Evolutionary conservation across 2,329 filamentous ascomycete species (phyloP).

Genomic region (Alternaria ethzedia): DNA sequence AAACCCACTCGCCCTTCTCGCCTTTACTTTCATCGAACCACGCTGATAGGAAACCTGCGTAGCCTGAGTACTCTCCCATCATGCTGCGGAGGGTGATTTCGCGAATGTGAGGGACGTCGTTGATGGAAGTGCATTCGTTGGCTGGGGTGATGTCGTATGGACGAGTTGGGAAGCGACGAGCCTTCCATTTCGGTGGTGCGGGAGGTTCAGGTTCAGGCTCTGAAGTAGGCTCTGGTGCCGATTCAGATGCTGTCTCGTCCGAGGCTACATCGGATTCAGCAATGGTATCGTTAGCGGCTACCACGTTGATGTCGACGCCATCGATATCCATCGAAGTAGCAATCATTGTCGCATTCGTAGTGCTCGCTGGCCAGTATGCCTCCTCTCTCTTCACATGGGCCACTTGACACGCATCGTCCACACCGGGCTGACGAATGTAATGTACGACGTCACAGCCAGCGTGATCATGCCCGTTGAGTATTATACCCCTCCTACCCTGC

Average conservation of each 20-base stretch:
- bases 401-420: conserved; percentile 10
- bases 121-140: conserved; percentile 21
- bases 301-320: background rate
- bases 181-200: conserved; percentile 25
- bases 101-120: conserved; percentile 65
- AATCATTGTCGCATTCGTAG: conserved; percentile 5
- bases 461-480: conserved; percentile 94
- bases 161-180: conserved; percentile 25
- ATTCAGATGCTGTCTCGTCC: background rate
- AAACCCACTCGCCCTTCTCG: conserved; percentile 83
- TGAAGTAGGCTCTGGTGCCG: background rate
- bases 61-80: conserved; percentile 97
- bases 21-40: conserved; percentile 79
- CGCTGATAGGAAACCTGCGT: conserved; percentile 83
- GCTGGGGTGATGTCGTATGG: conserved; percentile 45
- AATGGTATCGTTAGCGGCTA: conserved; percentile 5
- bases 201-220: background rate
- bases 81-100: conserved; percentile 96
- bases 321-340: background rate
- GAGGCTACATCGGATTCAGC: background rate
- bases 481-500: conserved; percentile 73
- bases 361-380: conserved; percentile 21
- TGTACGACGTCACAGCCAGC: conserved; percentile 92
- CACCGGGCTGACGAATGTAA: conserved; percentile 53
- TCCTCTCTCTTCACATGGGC: conserved; percentile 16